A percentile compares a stretch with the other conserved stretches of the same genome.
These are phyloP conservation scores for Delitschia confertaspora DNA, from an alignment of 495 filamentous ascomycete species.

Conservation along the genomic window DNA sequence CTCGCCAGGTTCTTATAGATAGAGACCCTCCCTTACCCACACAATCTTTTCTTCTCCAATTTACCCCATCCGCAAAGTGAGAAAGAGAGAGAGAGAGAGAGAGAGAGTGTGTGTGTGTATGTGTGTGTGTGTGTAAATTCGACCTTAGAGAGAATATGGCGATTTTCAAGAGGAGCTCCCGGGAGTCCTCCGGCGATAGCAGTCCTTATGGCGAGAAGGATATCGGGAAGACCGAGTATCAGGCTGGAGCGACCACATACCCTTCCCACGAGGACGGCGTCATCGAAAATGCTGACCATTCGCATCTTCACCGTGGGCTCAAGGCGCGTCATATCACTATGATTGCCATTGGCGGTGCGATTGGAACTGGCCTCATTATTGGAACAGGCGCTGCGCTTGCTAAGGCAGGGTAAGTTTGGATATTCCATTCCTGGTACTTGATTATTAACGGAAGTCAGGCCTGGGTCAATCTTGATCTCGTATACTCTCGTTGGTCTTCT, in stretches of 20 bases:
- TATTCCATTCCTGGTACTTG: background rate
- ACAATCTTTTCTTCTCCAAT: slow-evolving; percentile 3
- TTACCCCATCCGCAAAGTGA: background rate
- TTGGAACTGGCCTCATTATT: slow-evolving; percentile 63
- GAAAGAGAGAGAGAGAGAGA: background rate
- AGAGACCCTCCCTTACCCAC: background rate
- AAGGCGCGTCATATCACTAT: slow-evolving; percentile 62
- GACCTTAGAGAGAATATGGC: too few relatives aligned
- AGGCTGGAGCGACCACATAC: slow-evolving; percentile 2
- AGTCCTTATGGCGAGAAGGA: slow-evolving; percentile 15
- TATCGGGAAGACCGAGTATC: slow-evolving; percentile 14
- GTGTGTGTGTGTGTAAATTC: too few relatives aligned
- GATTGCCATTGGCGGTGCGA: slow-evolving; percentile 81
- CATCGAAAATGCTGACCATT: slow-evolving; percentile 13
- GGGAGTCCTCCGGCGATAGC: slow-evolving; percentile 15
- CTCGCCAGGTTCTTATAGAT: background rate
- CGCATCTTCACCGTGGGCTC: slow-evolving; percentile 49
- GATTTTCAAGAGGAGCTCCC: slow-evolving; percentile 22
- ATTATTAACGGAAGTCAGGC: slow-evolving; percentile 32
- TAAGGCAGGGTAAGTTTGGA: slow-evolving; percentile 43
- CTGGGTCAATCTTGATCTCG: slow-evolving; percentile 62
- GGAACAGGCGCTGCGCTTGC: slow-evolving; percentile 55
- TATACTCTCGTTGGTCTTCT: slow-evolving; percentile 52
- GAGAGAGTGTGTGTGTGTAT: too few relatives aligned
- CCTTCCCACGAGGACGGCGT: slow-evolving; percentile 11